Conservation (phyloP, 345 rosid species). For the Aquilaria yunnanensis region DNA sequence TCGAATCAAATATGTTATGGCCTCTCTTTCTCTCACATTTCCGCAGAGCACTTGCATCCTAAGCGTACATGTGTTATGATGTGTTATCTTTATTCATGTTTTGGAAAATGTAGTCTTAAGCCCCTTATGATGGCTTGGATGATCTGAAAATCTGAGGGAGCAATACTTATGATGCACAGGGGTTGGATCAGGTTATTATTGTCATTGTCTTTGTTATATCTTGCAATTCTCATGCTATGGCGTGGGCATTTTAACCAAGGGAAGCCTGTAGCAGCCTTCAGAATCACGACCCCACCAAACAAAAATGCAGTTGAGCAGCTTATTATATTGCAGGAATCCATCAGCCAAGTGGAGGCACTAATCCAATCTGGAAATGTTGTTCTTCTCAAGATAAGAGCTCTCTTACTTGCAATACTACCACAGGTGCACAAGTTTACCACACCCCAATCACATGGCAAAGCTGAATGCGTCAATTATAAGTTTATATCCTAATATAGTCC, state of each 20-base stretch:
- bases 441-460: too few species aligned
- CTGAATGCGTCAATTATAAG: too few species aligned
- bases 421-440: conserved; percentile 40
- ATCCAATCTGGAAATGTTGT: conserved; percentile 68
- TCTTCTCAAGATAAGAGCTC: conserved; percentile 89
- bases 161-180: conserved; percentile 34
- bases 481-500: too few species aligned
- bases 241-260: conserved; percentile 46
- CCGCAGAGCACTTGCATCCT: too few species aligned
- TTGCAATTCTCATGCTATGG: conserved; percentile 65
- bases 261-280: conserved; percentile 50
- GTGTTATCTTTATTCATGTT: too few species aligned
- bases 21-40: too few species aligned
- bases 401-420: conserved; percentile 69
- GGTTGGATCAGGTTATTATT: conserved; percentile 64
- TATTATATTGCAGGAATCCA: conserved; percentile 66
- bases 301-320: conserved; percentile 92
- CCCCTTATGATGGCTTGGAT: conserved; percentile 1
- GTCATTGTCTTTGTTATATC: conserved; percentile 38
- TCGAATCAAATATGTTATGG: too few species aligned
- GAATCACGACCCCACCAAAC: conserved; percentile 59
- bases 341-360: conserved; percentile 59
- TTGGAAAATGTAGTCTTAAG: background rate
- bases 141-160: conserved; percentile 8
- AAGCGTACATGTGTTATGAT: too few species aligned